A percentile compares a stretch with the other conserved stretches of the same genome.
These are phyloP conservation scores for Termitomyces titanicus DNA, from an alignment of 768 basidiomycete genomes.

Conservation along the genomic window DNA sequence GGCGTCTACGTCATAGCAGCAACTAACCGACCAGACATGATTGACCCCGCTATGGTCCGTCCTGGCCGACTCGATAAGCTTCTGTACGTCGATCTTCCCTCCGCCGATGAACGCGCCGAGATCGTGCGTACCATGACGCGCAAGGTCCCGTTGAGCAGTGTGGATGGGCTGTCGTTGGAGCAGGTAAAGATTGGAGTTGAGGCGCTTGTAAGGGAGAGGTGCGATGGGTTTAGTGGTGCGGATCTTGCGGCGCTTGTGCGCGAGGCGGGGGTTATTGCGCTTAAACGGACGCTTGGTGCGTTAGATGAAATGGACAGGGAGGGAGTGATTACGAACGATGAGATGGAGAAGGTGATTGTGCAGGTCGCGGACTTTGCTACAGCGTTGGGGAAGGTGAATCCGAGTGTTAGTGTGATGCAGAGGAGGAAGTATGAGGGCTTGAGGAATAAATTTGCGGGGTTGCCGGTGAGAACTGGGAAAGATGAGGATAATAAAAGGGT, in stretches of 20 bases:
- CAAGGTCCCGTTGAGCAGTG: slow-evolving; percentile 58
- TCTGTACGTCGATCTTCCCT: slow-evolving; percentile 87
- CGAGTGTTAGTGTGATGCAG: slow-evolving; percentile 82
- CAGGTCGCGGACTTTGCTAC: slow-evolving; percentile 61
- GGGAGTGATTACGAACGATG: slow-evolving; percentile 11
- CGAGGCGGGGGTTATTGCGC: slow-evolving; percentile 85
- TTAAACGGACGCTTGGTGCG: slow-evolving; percentile 64
- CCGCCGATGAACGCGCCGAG: slow-evolving; percentile 69
- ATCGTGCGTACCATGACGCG: slow-evolving; percentile 76
- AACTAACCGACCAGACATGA: slow-evolving; percentile 95
- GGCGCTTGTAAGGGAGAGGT: slow-evolving; percentile 52
- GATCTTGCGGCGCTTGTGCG: slow-evolving; percentile 86
- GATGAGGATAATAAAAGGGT: slow-evolving; percentile 37
- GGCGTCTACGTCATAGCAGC: slow-evolving; percentile 92
- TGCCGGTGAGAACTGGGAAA: slow-evolving; percentile 52
- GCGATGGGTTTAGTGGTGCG: slow-evolving; percentile 90
- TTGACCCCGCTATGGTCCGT: slow-evolving; percentile 97
- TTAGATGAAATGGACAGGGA: slow-evolving; percentile 56
- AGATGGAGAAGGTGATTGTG: slow-evolving; percentile 42
- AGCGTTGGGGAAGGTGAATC: slow-evolving; percentile 79
- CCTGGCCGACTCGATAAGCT: slow-evolving; percentile 93
- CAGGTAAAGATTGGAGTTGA: slow-evolving; percentile 28
- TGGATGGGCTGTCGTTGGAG: slow-evolving; percentile 7
- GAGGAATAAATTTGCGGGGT: slow-evolving; percentile 78
- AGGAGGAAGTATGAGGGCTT: slow-evolving; percentile 79